phyloP scores from a whole-genome alignment of 352 stramenopile genomes.

The Proteromonas lacertae region DNA sequence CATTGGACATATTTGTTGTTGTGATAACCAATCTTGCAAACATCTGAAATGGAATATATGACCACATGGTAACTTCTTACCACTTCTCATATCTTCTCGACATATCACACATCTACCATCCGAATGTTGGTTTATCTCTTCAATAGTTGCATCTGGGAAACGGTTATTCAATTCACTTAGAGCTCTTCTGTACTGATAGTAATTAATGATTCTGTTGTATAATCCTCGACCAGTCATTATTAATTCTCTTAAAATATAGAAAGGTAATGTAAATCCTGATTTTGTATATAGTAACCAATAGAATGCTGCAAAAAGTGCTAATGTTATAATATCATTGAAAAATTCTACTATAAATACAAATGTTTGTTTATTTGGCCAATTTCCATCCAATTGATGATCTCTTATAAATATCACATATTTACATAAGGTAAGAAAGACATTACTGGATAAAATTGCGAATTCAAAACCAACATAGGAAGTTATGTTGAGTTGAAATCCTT shows the following conservation, averaged over 20 bases:
- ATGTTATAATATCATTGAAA: slow-evolving; percentile 41
- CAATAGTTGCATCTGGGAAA: slow-evolving; percentile 59
- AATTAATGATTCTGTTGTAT: background rate
- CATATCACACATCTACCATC: slow-evolving; percentile 9
- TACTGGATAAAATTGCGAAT: slow-evolving; percentile 63
- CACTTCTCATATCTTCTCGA: slow-evolving; percentile 18
- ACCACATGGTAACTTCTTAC: slow-evolving; percentile 71
- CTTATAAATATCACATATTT: slow-evolving; percentile 55
- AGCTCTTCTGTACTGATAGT: slow-evolving; percentile 43
- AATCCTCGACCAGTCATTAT: slow-evolving; percentile 40
- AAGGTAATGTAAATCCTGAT: slow-evolving; percentile 61
- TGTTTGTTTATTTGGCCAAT: background rate
- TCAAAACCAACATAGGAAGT: slow-evolving; percentile 86
- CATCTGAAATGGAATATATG: slow-evolving; percentile 89
- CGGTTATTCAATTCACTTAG: slow-evolving; percentile 72
- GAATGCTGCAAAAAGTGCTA: slow-evolving; percentile 80
- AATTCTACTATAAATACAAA: slow-evolving; percentile 1
- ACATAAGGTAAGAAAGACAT: slow-evolving; percentile 41
- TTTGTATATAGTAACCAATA: slow-evolving; percentile 88
- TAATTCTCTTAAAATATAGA: slow-evolving; percentile 82
- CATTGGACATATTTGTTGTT: slow-evolving; percentile 85
- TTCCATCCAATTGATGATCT: slow-evolving; percentile 20
- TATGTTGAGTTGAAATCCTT: slow-evolving; percentile 15
- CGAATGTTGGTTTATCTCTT: slow-evolving; percentile 58
- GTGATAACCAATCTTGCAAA: slow-evolving; percentile 87